These are phyloP conservation scores for Clohesyomyces aquaticus DNA, from an alignment of 495 filamentous ascomycete genomes.

Conservation along the genomic window DNA sequence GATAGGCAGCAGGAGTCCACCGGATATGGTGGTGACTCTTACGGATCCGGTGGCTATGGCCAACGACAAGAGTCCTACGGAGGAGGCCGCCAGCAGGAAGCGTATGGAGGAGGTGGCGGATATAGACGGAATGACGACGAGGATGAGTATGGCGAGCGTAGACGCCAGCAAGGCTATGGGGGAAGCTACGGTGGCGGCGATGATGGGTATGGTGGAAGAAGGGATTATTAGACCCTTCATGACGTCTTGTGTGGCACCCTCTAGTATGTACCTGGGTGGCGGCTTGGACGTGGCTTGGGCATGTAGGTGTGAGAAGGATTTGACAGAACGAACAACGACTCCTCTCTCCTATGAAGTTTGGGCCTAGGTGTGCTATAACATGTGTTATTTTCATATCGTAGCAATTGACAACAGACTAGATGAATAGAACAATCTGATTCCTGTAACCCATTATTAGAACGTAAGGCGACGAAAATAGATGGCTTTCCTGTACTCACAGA, in stretches of 20 bases:
- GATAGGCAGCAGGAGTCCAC: no score
- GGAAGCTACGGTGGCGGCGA: slow-evolving; percentile 1
- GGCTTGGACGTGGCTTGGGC: neutral
- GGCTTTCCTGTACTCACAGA: no score
- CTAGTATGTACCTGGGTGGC: no score
- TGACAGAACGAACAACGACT: neutral
- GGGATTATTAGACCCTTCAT: neutral
- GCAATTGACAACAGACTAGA: no score
- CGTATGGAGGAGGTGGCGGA: neutral
- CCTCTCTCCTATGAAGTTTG: neutral
- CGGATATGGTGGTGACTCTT: no score
- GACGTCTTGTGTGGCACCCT: no score
- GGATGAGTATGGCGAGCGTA: neutral
- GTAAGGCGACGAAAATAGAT: no score
- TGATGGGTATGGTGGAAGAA: neutral
- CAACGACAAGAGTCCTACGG: no score
- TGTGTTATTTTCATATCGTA: no score
- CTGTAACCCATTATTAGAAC: no score
- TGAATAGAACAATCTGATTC: no score
- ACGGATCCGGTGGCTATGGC: no score
- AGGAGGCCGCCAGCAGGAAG: neutral
- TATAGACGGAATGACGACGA: slow-evolving; percentile 1
- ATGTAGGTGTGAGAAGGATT: neutral
- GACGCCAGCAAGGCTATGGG: neutral
- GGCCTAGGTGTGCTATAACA: neutral